A percentile compares a stretch with the other conserved stretches of the same genome.
These are phyloP conservation scores for Beta corolliflora DNA, from an alignment of 179 eudicot species.

Conservation along the genomic window DNA sequence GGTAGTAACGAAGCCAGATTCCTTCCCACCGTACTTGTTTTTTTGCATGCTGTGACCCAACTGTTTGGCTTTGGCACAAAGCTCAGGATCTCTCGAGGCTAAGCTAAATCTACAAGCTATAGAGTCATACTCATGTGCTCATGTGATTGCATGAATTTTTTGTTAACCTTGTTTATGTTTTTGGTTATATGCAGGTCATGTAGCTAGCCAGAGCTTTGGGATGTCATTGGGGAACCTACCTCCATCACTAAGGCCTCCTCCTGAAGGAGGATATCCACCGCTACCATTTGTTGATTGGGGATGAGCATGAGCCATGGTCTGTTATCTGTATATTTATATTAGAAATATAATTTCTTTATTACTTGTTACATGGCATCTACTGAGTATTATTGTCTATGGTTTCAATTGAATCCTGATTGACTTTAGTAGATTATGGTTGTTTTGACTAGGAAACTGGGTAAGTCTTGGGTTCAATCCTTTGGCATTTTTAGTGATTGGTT, in stretches of 20 bases:
- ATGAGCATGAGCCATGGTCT: constrained; percentile 38
- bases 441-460: not conserved
- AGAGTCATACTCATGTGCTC: not conserved
- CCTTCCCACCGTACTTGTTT: not conserved
- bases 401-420: not conserved
- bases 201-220: constrained; percentile 55
- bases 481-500: not conserved
- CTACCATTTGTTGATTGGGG: constrained; percentile 90
- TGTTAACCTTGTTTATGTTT: not conserved
- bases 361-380: not conserved
- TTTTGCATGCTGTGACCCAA: not conserved
- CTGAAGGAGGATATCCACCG: constrained; percentile 79
- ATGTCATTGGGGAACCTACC: constrained; percentile 72
- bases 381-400: not conserved
- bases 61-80: constrained; percentile 7
- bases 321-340: constrained; percentile 1
- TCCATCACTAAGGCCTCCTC: constrained; percentile 88
- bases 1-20: constrained; percentile 34
- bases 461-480: not conserved
- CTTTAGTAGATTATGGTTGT: not conserved
- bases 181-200: constrained; percentile 41
- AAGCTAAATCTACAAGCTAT: not conserved
- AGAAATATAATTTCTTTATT: not conserved
- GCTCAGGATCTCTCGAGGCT: not conserved
- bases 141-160: constrained; percentile 10